These are phyloP conservation scores for Zygosaccharomyces bisporus DNA, from an alignment of 805 yeast genomes.

Conservation along the genomic window DNA sequence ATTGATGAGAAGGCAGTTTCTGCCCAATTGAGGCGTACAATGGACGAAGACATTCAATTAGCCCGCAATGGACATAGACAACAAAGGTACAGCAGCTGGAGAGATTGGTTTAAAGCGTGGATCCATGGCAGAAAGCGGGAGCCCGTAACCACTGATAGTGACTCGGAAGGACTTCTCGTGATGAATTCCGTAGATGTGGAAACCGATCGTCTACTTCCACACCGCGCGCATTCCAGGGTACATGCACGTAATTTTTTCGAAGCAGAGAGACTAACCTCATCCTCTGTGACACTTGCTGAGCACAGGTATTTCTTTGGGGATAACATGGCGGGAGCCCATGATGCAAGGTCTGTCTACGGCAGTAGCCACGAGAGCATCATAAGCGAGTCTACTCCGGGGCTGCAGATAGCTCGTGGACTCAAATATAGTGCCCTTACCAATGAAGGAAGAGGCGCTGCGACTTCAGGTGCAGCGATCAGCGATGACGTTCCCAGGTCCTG, in stretches of 20 bases:
- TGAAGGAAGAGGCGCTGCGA: neutral
- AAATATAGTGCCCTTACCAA: conserved; percentile 1
- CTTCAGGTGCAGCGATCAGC: neutral
- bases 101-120: conserved; percentile 6
- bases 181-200: conserved; percentile 1
- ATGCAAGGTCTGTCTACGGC: neutral
- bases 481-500: neutral
- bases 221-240: conserved; percentile 2
- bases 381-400: conserved; percentile 3
- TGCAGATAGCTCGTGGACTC: neutral
- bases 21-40: conserved; percentile 1
- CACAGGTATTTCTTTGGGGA: conserved; percentile 2
- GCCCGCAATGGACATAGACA: neutral
- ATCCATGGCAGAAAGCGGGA: neutral
- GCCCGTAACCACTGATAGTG: neutral
- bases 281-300: conserved; percentile 5
- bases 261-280: neutral
- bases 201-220: neutral
- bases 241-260: conserved; percentile 4
- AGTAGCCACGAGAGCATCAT: conserved; percentile 6
- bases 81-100: conserved; percentile 1
- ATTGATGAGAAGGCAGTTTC: neutral
- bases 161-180: conserved; percentile 5
- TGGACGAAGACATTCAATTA: neutral
- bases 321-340: neutral